phyloP scores from a whole-genome alignment of 192 early-diverging fungal species.

The Backusella sp. region DNA sequence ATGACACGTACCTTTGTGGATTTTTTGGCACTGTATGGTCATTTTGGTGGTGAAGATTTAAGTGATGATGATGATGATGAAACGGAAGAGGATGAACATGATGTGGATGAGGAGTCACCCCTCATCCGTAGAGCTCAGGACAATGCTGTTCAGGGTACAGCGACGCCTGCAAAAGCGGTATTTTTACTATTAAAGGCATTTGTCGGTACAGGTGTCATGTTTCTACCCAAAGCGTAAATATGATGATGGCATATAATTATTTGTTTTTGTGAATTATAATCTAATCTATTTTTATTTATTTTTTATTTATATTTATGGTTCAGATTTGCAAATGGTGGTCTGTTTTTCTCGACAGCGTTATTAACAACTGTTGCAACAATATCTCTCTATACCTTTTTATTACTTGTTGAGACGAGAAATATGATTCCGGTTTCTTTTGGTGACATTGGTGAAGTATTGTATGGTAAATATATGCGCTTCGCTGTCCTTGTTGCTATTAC shows the following conservation, averaged over 20 bases:
- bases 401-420: conserved; percentile 61
- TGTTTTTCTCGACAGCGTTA: conserved; percentile 57
- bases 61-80: conserved; percentile 65
- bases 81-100: conserved; percentile 36
- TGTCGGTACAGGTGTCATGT: conserved; percentile 44
- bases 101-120: conserved; percentile 26
- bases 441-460: conserved; percentile 65
- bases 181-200: conserved; percentile 77
- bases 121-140: conserved; percentile 30
- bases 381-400: conserved; percentile 62
- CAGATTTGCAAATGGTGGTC: conserved; percentile 59
- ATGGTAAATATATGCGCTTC: conserved; percentile 58
- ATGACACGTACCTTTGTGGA: conserved; percentile 93
- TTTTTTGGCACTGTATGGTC: conserved; percentile 89
- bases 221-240: conserved; percentile 33
- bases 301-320: conserved; percentile 41
- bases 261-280: neutral
- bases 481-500: conserved; percentile 50
- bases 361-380: conserved; percentile 60
- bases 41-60: conserved; percentile 91
- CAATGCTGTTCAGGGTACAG: conserved; percentile 41
- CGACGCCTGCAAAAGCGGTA: conserved; percentile 64
- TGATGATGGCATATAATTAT: neutral
- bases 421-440: conserved; percentile 63
- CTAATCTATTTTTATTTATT: conserved; percentile 1